Percentiles rank a stretch among this genome's conserved stretches.
Conservation (phyloP, 495 filamentous ascomycete species). For the Collariella sp. region DNA sequence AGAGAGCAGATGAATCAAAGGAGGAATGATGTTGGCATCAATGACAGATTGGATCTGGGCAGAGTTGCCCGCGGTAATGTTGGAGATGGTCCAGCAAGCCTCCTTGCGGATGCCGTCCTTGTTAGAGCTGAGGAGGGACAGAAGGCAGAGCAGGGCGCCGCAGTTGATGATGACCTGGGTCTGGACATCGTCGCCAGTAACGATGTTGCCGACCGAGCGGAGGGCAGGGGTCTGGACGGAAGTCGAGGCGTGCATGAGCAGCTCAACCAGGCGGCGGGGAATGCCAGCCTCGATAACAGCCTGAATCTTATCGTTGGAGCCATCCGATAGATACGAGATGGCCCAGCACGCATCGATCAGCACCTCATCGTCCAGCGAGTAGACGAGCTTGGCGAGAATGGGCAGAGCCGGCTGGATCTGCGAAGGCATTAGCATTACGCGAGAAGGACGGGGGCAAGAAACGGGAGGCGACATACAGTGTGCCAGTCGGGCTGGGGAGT, state of each 20-base stretch:
- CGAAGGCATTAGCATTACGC: constrained; percentile 16
- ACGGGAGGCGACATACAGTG: constrained; percentile 57
- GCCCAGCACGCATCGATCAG: constrained; percentile 99
- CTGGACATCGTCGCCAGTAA: constrained; percentile 97
- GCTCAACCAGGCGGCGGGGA: constrained; percentile 90
- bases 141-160: constrained; percentile 80
- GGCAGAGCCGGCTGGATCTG: constrained; percentile 96
- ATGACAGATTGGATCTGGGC: constrained; percentile 96
- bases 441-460: constrained; percentile 2
- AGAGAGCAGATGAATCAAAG: constrained; percentile 87
- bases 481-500: constrained; percentile 98
- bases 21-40: constrained; percentile 93
- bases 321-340: constrained; percentile 98
- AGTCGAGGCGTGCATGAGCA: constrained; percentile 98
- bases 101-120: constrained; percentile 99
- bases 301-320: constrained; percentile 98
- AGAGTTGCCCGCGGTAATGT: constrained; percentile 96
- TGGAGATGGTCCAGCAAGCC: constrained; percentile 99
- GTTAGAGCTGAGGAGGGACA: constrained; percentile 86
- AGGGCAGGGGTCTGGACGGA: constrained; percentile 98
- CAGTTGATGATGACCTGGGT: constrained; percentile 99
- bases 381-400: constrained; percentile 92
- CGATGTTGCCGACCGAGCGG: constrained; percentile 96
- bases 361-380: constrained; percentile 97
- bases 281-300: constrained; percentile 98